Evolutionary conservation across 202 grass and related monocot species (phyloP), one percentile per base, ranked within the genome.

Genomic region (Panicum virgatum): DNA sequence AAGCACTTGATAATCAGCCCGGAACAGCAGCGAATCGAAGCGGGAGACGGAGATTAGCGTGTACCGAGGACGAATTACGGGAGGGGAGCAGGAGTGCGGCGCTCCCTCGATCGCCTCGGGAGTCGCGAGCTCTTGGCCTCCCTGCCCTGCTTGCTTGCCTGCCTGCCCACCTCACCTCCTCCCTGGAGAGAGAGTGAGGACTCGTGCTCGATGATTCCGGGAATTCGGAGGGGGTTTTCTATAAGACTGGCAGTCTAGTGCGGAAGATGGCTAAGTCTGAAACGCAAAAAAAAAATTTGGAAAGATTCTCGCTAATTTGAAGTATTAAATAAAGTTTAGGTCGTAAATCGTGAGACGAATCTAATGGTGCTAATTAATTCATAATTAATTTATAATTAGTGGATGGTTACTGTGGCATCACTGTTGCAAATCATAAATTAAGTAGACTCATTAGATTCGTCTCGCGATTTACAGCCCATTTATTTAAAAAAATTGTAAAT

Each of bases 31-130:
- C 12, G 62, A 39, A 27, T 32, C 30, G 71, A 69, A 74, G 4
- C 63, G 44, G n/a, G 15, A 14, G 37, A 0, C 15, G 9, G 39
- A 27, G 73, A 61, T 51, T 47, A 20, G 62, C 20, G 10, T 14
- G 22, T 48, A 46, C 52, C 54, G 64, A 10, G 30, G 72, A 62
- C 0, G 79, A 61, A 37, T 64, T 56, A 29, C 63, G 14, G 26
- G 15, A 38, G 62, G 19, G 47, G n/a, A 42, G 42, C 22, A 73
- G 45, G 59, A 44, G 47, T 3, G 7, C 25, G 62, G 16, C 16
- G 38, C 53, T 60, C 37, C 53, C 19, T 39, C 80, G 56, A 52
- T 63, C 45, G 64, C 72, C 81, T 68, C 60, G 62, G 81, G 81
- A 68, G 36, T 32, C 71, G 71, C 12, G 62, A 76, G 82, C 39